These are phyloP conservation scores for Pascua sp. DNA, from an alignment of 1,284 basidiomycete species.

Conservation along the genomic window DNA sequence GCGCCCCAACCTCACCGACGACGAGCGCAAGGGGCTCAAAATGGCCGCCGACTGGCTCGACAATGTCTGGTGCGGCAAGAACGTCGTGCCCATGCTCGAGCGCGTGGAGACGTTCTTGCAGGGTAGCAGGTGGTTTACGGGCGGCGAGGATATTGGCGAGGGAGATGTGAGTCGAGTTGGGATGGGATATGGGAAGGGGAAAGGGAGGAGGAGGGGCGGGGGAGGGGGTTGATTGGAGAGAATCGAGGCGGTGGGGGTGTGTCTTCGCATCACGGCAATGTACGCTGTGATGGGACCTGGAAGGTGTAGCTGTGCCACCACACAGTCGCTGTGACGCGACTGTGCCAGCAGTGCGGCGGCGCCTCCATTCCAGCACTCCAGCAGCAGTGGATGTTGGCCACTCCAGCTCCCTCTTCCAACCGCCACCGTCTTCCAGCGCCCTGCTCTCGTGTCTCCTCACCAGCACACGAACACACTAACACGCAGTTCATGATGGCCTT, in stretches of 20 bases:
- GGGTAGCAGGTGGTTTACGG: conserved; percentile 30
- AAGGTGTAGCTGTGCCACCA: too few species aligned
- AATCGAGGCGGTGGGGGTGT: too few species aligned
- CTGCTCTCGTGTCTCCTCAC: background rate
- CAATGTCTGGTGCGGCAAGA: conserved; percentile 6
- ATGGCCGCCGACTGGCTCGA: conserved; percentile 2
- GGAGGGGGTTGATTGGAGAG: too few species aligned
- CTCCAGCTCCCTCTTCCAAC: too few species aligned
- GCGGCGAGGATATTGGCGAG: conserved; percentile 32
- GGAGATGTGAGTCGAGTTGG: conserved; percentile 32
- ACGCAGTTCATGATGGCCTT: conserved; percentile 11
- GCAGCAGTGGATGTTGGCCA: too few species aligned
- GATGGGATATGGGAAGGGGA: too few species aligned
- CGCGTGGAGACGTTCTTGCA: conserved; percentile 32
- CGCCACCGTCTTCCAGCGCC: background rate
- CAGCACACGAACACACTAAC: background rate
- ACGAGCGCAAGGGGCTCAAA: conserved; percentile 3
- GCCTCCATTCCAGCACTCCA: too few species aligned
- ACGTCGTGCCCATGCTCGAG: conserved; percentile 9
- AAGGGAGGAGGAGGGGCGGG: too few species aligned
- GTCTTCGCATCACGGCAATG: too few species aligned
- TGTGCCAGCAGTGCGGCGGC: too few species aligned
- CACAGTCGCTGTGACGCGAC: too few species aligned
- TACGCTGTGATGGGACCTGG: too few species aligned
- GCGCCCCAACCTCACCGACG: background rate